Conservation (phyloP, 1,139 yeast species). For the Diutina sp. region DNA sequence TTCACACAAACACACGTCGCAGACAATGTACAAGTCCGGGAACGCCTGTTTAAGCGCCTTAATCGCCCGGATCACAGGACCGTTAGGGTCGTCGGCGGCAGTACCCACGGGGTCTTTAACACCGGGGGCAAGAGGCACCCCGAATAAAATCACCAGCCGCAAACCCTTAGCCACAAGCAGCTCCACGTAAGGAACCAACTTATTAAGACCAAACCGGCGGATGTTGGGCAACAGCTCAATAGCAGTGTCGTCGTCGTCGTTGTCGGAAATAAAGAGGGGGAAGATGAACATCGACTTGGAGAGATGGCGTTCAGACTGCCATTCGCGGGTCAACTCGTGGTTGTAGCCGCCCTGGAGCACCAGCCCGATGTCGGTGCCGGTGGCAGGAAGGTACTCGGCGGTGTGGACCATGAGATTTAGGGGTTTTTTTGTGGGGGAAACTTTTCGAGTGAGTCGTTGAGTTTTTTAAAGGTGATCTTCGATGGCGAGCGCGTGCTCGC, state of each 20-base stretch:
- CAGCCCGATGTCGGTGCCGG: slow-evolving; percentile 57
- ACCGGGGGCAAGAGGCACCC: slow-evolving; percentile 70
- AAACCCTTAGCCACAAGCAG: slow-evolving; percentile 71
- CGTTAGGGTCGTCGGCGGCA: slow-evolving; percentile 91
- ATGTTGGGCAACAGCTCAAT: slow-evolving; percentile 81
- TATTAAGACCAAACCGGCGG: slow-evolving; percentile 76
- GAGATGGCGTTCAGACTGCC: slow-evolving; percentile 83
- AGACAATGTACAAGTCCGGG: slow-evolving; percentile 63
- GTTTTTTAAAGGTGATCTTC: neutral
- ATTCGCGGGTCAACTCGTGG: slow-evolving; percentile 76
- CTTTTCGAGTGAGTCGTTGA: neutral
- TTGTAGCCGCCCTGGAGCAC: slow-evolving; percentile 88
- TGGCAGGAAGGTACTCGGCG: slow-evolving; percentile 53
- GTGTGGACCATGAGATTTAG: slow-evolving; percentile 30
- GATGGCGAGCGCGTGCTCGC: neutral
- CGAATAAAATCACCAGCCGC: slow-evolving; percentile 77
- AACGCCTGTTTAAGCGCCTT: neutral
- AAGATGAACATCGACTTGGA: slow-evolving; percentile 84
- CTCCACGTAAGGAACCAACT: slow-evolving; percentile 58
- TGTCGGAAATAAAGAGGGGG: slow-evolving; percentile 79
- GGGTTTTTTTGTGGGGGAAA: neutral
- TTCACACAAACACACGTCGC: slow-evolving; percentile 96
- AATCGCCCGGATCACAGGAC: slow-evolving; percentile 81
- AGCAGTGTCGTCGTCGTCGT: slow-evolving; percentile 63
- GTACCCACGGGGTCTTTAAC: slow-evolving; percentile 75